These are phyloP conservation scores for Drosera spatulata DNA, from an alignment of 179 eudicot genomes.

Conservation along the genomic window DNA sequence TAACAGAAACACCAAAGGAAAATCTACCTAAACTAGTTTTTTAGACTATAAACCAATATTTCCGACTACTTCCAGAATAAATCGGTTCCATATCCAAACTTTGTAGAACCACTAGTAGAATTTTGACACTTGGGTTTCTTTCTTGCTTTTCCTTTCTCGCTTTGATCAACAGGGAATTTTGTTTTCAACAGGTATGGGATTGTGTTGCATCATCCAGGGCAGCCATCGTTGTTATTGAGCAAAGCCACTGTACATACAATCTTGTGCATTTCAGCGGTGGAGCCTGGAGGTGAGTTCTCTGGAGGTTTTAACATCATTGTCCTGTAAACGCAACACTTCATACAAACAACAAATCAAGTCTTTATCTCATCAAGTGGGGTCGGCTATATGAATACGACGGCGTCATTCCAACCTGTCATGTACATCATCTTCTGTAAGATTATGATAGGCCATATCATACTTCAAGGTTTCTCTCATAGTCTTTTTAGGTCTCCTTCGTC, in stretches of 20 bases:
- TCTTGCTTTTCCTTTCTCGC: background rate
- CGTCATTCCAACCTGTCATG: too few species aligned
- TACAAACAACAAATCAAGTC: too few species aligned
- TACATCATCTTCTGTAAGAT: too few species aligned
- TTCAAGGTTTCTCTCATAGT: too few species aligned
- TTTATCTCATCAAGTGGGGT: too few species aligned
- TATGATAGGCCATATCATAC: too few species aligned
- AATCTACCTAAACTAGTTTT: constrained; percentile 33
- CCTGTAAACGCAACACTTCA: too few species aligned
- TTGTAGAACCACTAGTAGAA: background rate
- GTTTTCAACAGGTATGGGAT: constrained; percentile 46
- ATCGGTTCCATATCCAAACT: constrained; percentile 14
- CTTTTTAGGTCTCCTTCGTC: too few species aligned
- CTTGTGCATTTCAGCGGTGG: constrained; percentile 72
- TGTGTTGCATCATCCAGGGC: constrained; percentile 51
- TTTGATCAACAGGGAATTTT: background rate
- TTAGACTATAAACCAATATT: constrained; percentile 17
- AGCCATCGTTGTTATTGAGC: constrained; percentile 78
- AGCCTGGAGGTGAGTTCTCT: constrained; percentile 20
- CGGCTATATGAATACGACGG: too few species aligned
- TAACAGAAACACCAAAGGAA: constrained; percentile 31
- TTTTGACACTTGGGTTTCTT: background rate
- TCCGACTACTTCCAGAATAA: constrained; percentile 45
- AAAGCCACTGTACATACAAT: constrained; percentile 84
- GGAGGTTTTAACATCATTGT: background rate